These are phyloP conservation scores for Phlyctochytrium arcticum DNA, from an alignment of 192 early-diverging fungal species.

Conservation along the genomic window DNA sequence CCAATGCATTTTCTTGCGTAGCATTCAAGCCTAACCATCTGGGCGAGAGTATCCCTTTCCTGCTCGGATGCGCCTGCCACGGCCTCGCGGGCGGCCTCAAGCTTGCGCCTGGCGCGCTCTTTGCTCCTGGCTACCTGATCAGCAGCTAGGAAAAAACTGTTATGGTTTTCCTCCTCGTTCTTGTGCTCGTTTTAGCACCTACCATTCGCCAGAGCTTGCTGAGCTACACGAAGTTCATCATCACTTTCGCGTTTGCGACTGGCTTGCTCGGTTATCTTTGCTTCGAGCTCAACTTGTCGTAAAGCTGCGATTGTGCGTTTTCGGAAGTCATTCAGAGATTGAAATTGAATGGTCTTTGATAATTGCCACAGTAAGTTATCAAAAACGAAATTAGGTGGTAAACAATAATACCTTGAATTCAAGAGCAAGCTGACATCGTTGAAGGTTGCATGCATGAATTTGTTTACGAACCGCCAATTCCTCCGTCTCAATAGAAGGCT, in stretches of 20 bases:
- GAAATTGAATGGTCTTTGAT: conserved; percentile 16
- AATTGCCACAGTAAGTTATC: conserved; percentile 1
- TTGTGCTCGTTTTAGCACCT: too few species aligned
- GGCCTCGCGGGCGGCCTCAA: too few species aligned
- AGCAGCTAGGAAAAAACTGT: too few species aligned
- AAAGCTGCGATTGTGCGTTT: conserved; percentile 12
- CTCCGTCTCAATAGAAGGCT: conserved; percentile 13
- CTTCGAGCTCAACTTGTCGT: conserved; percentile 18
- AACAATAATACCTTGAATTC: conserved; percentile 11
- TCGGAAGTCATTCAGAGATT: conserved; percentile 17
- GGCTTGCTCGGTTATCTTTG: conserved; percentile 7
- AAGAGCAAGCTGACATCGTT: conserved; percentile 26
- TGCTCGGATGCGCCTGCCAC: too few species aligned
- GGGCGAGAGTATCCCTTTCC: too few species aligned
- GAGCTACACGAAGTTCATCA: neutral
- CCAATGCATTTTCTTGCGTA: too few species aligned
- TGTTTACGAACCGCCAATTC: conserved; percentile 3
- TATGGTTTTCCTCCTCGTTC: too few species aligned
- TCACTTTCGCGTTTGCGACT: neutral
- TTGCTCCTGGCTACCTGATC: too few species aligned
- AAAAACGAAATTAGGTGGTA: neutral
- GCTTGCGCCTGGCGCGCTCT: too few species aligned
- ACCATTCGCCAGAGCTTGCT: neutral
- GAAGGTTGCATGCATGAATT: neutral
- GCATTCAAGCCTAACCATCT: too few species aligned